Evolutionary conservation across 257 asterid species (phyloP).

Genomic region (Ilex asprella): DNA sequence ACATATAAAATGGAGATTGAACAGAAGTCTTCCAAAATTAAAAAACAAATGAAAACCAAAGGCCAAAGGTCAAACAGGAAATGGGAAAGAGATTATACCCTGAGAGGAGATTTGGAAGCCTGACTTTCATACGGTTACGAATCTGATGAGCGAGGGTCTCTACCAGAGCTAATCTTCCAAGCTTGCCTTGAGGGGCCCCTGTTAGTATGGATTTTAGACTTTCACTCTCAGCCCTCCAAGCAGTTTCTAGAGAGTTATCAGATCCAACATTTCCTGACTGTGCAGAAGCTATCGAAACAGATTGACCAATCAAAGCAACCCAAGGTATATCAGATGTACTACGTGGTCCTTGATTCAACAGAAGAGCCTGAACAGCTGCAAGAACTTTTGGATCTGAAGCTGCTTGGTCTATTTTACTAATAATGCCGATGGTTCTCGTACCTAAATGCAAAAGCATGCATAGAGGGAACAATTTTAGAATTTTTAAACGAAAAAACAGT

Average conservation of each 20-base stretch:
- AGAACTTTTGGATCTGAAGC: conserved; percentile 79
- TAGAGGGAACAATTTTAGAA: too few relatives aligned
- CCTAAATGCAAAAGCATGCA: conserved; percentile 29
- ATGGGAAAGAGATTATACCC: conserved; percentile 45
- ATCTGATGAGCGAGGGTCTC: conserved; percentile 94
- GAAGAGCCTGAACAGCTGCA: conserved; percentile 96
- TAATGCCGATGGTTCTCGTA: conserved; percentile 90
- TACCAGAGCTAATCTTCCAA: conserved; percentile 91
- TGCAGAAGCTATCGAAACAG: conserved; percentile 85
- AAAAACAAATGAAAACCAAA: conserved; percentile 1
- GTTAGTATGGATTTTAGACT: conserved; percentile 77
- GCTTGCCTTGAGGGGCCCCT: conserved; percentile 91
- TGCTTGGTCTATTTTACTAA: conserved; percentile 90
- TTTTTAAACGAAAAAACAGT: too few relatives aligned
- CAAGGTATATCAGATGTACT: conserved; percentile 90
- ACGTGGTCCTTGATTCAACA: conserved; percentile 88
- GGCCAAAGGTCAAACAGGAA: conserved; percentile 7
- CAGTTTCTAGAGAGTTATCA: conserved; percentile 88
- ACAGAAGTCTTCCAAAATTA: too few relatives aligned
- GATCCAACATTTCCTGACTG: conserved; percentile 74
- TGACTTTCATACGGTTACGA: conserved; percentile 78
- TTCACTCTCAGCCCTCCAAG: conserved; percentile 93
- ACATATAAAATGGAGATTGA: too few relatives aligned
- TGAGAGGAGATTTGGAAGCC: conserved; percentile 87
- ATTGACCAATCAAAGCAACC: conserved; percentile 99